phyloP scores from a whole-genome alignment of 2,329 filamentous ascomycete species.

The Colletotrichum costaricense region DNA sequence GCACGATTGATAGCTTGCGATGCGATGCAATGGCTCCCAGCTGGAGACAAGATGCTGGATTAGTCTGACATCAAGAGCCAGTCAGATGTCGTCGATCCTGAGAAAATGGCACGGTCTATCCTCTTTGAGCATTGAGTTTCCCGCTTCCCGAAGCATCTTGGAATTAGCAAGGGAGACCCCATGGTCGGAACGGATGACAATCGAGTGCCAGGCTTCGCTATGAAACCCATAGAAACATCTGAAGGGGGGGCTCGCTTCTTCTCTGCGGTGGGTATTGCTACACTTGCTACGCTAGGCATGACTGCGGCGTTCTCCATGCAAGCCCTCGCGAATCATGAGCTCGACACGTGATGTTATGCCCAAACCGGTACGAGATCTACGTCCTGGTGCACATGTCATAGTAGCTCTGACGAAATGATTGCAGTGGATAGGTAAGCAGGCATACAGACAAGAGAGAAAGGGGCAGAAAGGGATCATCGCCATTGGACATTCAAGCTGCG shows the following conservation, averaged over 20 bases:
- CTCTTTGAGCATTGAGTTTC: slow-evolving; percentile 9
- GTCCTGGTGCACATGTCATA: background rate
- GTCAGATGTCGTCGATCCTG: slow-evolving; percentile 30
- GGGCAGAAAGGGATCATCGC: background rate
- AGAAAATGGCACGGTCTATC: background rate
- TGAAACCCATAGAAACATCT: slow-evolving; percentile 6
- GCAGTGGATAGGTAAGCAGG: background rate
- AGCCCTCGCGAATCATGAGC: slow-evolving; percentile 27
- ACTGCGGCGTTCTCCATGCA: background rate
- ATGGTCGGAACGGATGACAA: slow-evolving; percentile 2
- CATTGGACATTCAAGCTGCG: background rate
- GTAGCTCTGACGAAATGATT: background rate
- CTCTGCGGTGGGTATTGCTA: background rate
- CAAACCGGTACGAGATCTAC: slow-evolving; percentile 1
- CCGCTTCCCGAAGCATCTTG: background rate
- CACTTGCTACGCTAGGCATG: background rate
- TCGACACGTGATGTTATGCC: slow-evolving; percentile 7
- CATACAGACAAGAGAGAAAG: background rate
- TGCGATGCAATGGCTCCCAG: background rate
- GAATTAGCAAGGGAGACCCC: background rate
- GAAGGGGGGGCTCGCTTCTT: background rate
- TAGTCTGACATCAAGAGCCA: background rate
- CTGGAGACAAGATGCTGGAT: background rate
- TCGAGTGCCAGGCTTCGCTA: background rate
- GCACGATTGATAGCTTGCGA: background rate